Base-by-base conservation (phyloP, 192 early-diverging fungal genomes). In the Linnemannia zychae region DNA sequence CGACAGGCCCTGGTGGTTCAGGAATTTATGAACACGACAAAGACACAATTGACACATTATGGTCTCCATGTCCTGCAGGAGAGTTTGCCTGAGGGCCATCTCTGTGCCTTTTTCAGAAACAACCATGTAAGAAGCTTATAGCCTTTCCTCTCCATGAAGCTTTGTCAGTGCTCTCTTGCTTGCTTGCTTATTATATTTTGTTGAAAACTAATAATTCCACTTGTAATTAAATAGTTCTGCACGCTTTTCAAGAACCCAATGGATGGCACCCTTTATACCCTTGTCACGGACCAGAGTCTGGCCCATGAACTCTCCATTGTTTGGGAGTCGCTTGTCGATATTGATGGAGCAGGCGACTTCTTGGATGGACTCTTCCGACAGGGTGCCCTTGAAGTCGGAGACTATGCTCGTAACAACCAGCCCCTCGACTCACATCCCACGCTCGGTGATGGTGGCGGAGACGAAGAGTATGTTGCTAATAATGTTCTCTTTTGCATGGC, bases 81-180 rank as follows among this genome's bases (percentile, higher is more conserved):
- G 18, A 82, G 87, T 65, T 83, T 97, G 34, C 92, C 92, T 9
- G 87, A 87, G 2, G 77, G 88, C 22, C 78, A 88, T 4, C 82
- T 97, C 17, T 90, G 90, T 63, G 96, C 97, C 52, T 86, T 99
- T 48, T 99, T 99, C 90, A 91, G 97, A 72, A 98, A 98, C 87
- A 99, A 99, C 85, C 97, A 99, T 74, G 91, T 90, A 88, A 88
- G 86, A 12, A 31, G 24, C 52, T 9, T 4, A 4, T 9, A 44
- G 40, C 15, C 24, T 3, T 57, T 4, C 7, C 3, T 37, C 17
- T 60, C 15, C 18, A 16, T 7, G 57, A 40, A n/a, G 22, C 46
- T 36, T 52, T 88, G 17, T 22, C 15, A 13, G 28, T 18, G 20
- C 33, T 6, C 31, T 71, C 20, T n/a, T 71, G 22, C 36, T 34